Evolutionary conservation across 2,329 filamentous ascomycete genomes (phyloP).

Genomic region (Penicillium sp.): DNA sequence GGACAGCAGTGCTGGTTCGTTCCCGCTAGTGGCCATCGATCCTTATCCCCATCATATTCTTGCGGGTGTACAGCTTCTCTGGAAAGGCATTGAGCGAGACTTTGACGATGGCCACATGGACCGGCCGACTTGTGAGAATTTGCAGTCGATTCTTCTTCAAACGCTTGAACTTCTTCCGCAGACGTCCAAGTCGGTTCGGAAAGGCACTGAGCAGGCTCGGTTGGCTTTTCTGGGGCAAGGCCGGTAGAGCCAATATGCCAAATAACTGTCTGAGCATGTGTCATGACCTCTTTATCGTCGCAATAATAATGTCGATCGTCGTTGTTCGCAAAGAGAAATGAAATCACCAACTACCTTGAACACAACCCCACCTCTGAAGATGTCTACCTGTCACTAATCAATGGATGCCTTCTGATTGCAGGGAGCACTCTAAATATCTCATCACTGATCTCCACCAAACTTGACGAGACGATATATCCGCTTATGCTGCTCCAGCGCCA

Average conservation of each 20-base stretch:
- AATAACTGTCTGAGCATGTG: neutral
- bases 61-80: constrained; percentile 30
- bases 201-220: constrained; percentile 20
- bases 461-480: constrained; percentile 49
- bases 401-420: neutral
- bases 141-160: constrained; percentile 27
- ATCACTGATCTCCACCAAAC: neutral
- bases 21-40: constrained; percentile 33
- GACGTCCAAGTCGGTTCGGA: constrained; percentile 32
- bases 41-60: constrained; percentile 36
- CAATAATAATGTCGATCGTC: too few relatives aligned
- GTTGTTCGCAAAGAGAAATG: too few relatives aligned
- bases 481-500: constrained; percentile 86
- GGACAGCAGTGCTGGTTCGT: constrained; percentile 6
- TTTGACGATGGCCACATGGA: constrained; percentile 26
- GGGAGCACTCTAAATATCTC: neutral
- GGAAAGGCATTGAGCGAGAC: constrained; percentile 30
- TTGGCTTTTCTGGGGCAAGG: neutral
- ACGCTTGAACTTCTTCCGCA: constrained; percentile 31
- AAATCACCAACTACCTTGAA: too few relatives aligned
- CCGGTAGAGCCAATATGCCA: neutral
- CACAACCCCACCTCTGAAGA: neutral
- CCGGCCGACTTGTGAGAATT: constrained; percentile 21
- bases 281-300: neutral
- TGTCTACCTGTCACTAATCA: neutral